These are phyloP conservation scores for Plasmopara muralis DNA, from an alignment of 352 stramenopile species.

Conservation along the genomic window DNA sequence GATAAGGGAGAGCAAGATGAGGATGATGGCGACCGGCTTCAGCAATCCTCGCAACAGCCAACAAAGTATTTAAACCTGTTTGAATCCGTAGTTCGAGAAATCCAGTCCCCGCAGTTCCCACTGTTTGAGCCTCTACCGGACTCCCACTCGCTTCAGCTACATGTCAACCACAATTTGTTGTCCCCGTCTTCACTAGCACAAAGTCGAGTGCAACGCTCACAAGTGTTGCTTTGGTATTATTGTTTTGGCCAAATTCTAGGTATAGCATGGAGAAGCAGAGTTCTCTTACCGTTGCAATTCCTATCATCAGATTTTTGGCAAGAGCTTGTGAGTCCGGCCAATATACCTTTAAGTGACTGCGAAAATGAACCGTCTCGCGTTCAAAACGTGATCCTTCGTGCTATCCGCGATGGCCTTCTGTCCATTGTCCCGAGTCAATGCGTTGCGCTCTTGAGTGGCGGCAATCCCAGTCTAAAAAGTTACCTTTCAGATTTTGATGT, in stretches of 20 bases:
- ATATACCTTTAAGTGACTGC: not conserved
- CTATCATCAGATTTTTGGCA: conserved; percentile 40
- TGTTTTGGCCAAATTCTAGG: conserved; percentile 51
- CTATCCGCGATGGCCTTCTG: conserved; percentile 48
- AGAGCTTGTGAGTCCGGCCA: conserved; percentile 17
- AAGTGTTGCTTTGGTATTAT: conserved; percentile 50
- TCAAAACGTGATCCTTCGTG: conserved; percentile 22
- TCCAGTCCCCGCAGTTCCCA: conserved; percentile 56
- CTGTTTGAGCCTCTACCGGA: conserved; percentile 35
- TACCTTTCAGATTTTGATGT: conserved; percentile 33
- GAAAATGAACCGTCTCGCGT: not conserved
- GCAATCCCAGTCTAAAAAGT: conserved; percentile 22
- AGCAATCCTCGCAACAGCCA: conserved; percentile 23
- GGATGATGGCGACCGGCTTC: conserved; percentile 14
- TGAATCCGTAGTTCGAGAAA: conserved; percentile 36
- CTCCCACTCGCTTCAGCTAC: conserved; percentile 21
- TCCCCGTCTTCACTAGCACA: conserved; percentile 12
- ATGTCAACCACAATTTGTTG: conserved; percentile 48
- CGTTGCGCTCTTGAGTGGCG: conserved; percentile 33
- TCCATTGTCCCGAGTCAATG: conserved; percentile 46
- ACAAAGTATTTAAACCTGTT: conserved; percentile 45
- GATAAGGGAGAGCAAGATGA: conserved; percentile 15
- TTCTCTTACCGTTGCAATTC: conserved; percentile 47
- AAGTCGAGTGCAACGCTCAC: conserved; percentile 10
- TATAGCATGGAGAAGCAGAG: conserved; percentile 47